Conservation (phyloP, 331 rosid genomes). For the Quercus phellos region DNA sequence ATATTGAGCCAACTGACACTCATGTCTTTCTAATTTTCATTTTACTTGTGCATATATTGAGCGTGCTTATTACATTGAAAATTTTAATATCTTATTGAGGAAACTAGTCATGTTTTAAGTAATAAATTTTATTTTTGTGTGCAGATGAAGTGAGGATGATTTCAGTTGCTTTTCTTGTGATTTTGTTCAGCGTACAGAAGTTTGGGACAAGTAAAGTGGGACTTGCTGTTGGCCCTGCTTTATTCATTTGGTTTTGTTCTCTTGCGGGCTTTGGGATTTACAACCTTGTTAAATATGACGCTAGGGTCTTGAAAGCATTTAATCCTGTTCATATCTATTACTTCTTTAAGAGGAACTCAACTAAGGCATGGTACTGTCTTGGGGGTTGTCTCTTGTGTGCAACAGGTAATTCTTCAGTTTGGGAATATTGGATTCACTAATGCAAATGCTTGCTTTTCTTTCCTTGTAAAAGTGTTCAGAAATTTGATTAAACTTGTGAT, state of each 20-base stretch:
- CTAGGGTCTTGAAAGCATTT: conserved; percentile 68
- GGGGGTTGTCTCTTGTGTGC: conserved; percentile 97
- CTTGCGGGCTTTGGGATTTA: conserved; percentile 78
- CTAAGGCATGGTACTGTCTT: conserved; percentile 87
- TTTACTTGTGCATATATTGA: no score
- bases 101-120: neutral
- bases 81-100: neutral
- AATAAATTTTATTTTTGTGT: conserved; percentile 4
- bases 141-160: conserved; percentile 91
- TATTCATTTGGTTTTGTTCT: conserved; percentile 85
- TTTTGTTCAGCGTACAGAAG: conserved; percentile 90
- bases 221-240: conserved; percentile 86
- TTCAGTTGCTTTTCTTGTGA: conserved; percentile 75
- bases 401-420: conserved; percentile 59
- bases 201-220: conserved; percentile 95
- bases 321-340: conserved; percentile 81
- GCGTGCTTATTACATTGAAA: neutral
- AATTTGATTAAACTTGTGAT: neutral
- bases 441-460: conserved; percentile 4
- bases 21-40: no score
- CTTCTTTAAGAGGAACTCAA: conserved; percentile 85
- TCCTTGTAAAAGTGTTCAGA: neutral
- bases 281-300: conserved; percentile 75
- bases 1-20: no score
- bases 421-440: conserved; percentile 16